Evolutionary conservation across 2,329 filamentous ascomycete genomes (phyloP), one percentile per base, ranked within the genome.

Genomic region (Berkeleyomyces basicola): DNA sequence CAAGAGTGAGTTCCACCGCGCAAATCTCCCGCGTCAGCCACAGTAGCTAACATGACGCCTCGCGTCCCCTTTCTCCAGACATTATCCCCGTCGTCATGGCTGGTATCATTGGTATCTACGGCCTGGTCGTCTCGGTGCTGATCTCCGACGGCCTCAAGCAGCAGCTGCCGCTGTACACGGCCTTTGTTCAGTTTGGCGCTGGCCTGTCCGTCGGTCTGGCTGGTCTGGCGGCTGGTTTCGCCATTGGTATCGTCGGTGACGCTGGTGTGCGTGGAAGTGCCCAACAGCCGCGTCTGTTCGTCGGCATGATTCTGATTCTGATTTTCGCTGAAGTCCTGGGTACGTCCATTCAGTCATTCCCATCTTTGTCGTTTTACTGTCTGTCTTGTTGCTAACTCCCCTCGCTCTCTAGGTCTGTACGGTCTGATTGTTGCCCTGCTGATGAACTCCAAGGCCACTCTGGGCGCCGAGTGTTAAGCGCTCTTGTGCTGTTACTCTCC

Each of bases 31-130:
- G 58, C 43, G 23, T 58, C 11, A 33, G 36, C 9, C 10, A 23
- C 46, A 16, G 4, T n/a, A 39, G 39, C 58, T 61, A 64, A 61
- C 62, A 14, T 47, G 11, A 9, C 14, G 3, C 16, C 14, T 46
- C 43, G 58, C 23, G 16, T 10, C 11, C 23, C 4, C 11, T 53
- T 53, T 33, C 4, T 53, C 7, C 69, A 97, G 92, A 96, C 83
- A 96, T 97, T 76, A 92, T 97, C 68, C 93, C 93, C 74, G 93
- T 97, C 77, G 96, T 99, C 85, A 99, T 99, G 93, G 93, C 93
- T 82, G 93, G 93, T 97, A 99, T 99, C 78, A 97, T 99, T 78
- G 93, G 90, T 87, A 97, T 99, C 76, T 99, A 93, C 79, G 88
- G 88, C 71, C 82, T 93, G 68, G 88, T 93, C 77, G 88, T 92